Conservation (phyloP, 2,329 filamentous ascomycete species). For the Clonostachys solani region DNA sequence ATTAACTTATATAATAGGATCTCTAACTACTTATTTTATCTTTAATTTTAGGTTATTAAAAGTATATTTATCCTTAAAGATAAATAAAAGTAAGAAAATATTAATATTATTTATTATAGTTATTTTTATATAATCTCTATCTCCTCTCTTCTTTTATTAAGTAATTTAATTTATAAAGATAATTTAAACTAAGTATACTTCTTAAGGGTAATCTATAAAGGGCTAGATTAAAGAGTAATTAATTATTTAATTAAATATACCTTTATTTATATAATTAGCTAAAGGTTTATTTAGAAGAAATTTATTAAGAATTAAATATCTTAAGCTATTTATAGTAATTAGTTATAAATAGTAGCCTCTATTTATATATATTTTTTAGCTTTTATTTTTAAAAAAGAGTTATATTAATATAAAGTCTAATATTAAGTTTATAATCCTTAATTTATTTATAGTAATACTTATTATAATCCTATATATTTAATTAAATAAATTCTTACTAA, state of each 20-base stretch:
- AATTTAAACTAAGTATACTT: not conserved
- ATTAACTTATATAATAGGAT: not conserved
- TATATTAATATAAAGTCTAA: slow-evolving; percentile 3
- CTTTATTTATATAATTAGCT: not conserved
- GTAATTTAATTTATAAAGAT: not conserved
- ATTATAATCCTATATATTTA: not conserved
- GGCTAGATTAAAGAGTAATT: not conserved
- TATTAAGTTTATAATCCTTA: slow-evolving; percentile 2
- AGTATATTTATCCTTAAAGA: not conserved
- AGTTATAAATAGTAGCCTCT: not conserved
- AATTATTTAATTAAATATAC: not conserved
- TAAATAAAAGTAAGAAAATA: not conserved
- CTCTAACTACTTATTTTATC: not conserved
- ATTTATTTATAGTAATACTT: slow-evolving; percentile 1
- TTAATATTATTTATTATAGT: not conserved
- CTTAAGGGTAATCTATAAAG: not conserved
- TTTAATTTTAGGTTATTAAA: not conserved
- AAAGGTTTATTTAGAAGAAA: not conserved
- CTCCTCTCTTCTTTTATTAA: not conserved
- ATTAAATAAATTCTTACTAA: not conserved
- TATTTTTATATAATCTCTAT: not conserved
- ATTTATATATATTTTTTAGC: slow-evolving; percentile 4
- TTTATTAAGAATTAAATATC: not conserved
- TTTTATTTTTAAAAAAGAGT: slow-evolving; percentile 8
- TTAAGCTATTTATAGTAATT: not conserved